These are phyloP conservation scores for Gamsiella multidivaricata DNA, from an alignment of 192 early-diverging fungal genomes.

Conservation along the genomic window DNA sequence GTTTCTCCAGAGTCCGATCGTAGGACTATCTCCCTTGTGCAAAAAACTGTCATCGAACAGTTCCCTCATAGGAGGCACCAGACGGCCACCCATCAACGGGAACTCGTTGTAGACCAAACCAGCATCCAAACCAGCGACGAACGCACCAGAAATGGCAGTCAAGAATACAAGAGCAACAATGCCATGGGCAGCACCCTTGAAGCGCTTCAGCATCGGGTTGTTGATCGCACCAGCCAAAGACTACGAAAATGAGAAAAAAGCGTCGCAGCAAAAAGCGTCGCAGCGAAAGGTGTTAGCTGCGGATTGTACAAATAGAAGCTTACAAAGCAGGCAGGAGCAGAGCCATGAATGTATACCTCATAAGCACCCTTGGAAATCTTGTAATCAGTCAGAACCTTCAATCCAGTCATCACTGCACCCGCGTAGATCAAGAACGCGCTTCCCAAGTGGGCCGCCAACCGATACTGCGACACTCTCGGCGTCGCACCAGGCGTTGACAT, in stretches of 20 bases:
- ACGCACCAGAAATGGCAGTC: slow-evolving; percentile 91
- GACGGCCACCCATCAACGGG: slow-evolving; percentile 89
- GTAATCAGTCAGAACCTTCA: slow-evolving; percentile 79
- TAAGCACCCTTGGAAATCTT: slow-evolving; percentile 66
- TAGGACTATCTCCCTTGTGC: slow-evolving; percentile 59
- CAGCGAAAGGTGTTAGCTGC: too few species aligned
- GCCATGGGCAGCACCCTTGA: slow-evolving; percentile 71
- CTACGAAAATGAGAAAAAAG: slow-evolving; percentile 10
- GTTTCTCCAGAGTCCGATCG: slow-evolving; percentile 79
- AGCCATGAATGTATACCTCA: slow-evolving; percentile 43
- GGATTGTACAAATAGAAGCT: too few species aligned
- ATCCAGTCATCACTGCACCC: slow-evolving; percentile 80
- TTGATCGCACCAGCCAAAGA: slow-evolving; percentile 56
- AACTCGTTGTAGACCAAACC: slow-evolving; percentile 98
- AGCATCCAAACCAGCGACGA: slow-evolving; percentile 97
- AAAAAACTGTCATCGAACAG: slow-evolving; percentile 65
- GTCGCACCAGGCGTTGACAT: slow-evolving; percentile 80
- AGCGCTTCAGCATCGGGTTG: slow-evolving; percentile 67
- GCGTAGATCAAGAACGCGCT: slow-evolving; percentile 91
- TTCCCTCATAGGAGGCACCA: slow-evolving; percentile 81
- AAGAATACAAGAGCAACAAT: slow-evolving; percentile 80
- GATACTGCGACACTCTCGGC: slow-evolving; percentile 94
- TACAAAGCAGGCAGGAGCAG: too few species aligned
- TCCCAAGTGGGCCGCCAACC: slow-evolving; percentile 90
- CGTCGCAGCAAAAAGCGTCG: too few species aligned